phyloP scores from a whole-genome alignment of 129 eudicot species.

The Helianthus annuus region DNA sequence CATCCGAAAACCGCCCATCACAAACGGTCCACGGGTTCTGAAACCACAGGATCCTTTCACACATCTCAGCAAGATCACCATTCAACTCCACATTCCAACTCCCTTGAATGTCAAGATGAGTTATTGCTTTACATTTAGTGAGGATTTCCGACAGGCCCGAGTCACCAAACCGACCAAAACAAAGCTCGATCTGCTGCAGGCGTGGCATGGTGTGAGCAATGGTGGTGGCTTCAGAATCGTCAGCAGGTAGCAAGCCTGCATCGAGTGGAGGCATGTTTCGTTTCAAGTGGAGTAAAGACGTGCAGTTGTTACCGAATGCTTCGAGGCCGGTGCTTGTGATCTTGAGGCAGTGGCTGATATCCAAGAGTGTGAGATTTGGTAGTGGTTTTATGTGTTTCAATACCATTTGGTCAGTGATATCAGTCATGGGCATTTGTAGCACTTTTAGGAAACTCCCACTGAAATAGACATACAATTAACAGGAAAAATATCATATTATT shows the following conservation, averaged over 20 bases:
- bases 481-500: too few species aligned
- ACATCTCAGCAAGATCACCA: constrained; percentile 28
- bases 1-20: constrained; percentile 1
- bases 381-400: constrained; percentile 36
- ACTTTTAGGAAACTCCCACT: constrained; percentile 45
- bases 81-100: constrained; percentile 30
- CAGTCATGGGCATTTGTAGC: constrained; percentile 41
- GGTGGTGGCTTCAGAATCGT: constrained; percentile 37
- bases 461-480: neutral
- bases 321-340: constrained; percentile 40
- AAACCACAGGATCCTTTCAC: constrained; percentile 29
- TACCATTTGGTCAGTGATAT: constrained; percentile 44
- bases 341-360: constrained; percentile 36
- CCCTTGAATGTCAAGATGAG: constrained; percentile 37
- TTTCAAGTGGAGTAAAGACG: constrained; percentile 34
- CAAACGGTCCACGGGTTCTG: constrained; percentile 24
- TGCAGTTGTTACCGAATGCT: constrained; percentile 44
- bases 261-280: constrained; percentile 43
- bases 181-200: constrained; percentile 31
- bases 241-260: neutral
- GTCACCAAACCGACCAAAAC: constrained; percentile 42
- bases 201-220: constrained; percentile 35
- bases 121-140: constrained; percentile 29
- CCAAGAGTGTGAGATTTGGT: constrained; percentile 34
- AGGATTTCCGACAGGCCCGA: constrained; percentile 37